Percentiles rank a stretch among this genome's conserved stretches.
phyloP scores from a whole-genome alignment of 495 filamentous ascomycete genomes.

The Thozetella sp. region DNA sequence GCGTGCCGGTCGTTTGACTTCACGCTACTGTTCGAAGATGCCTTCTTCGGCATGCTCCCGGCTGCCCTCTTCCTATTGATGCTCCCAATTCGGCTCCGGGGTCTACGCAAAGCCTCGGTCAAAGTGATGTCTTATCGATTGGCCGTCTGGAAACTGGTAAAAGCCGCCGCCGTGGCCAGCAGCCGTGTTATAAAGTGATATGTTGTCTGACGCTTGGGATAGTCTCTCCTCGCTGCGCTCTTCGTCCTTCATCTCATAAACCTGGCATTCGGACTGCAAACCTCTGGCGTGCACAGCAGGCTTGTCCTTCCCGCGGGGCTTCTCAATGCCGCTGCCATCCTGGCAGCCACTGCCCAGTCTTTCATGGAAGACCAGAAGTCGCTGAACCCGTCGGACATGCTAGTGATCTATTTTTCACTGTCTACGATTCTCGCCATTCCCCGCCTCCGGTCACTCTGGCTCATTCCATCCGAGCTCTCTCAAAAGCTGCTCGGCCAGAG shows the following conservation, averaged over 20 bases:
- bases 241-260: slow-evolving; percentile 27
- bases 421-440: slow-evolving; percentile 21
- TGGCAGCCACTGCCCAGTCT: slow-evolving; percentile 18
- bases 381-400: slow-evolving; percentile 26
- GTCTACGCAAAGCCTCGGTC: slow-evolving; percentile 20
- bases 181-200: too few species aligned
- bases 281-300: slow-evolving; percentile 12
- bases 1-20: slow-evolving; percentile 35
- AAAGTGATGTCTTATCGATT: slow-evolving; percentile 27
- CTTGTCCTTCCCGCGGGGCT: slow-evolving; percentile 15
- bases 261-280: slow-evolving; percentile 15
- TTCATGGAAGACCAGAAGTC: slow-evolving; percentile 36
- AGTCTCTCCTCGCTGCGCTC: slow-evolving; percentile 10
- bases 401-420: slow-evolving; percentile 33
- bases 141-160: slow-evolving; percentile 27
- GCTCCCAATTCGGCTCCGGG: slow-evolving; percentile 16
- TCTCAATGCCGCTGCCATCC: slow-evolving; percentile 9
- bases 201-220: too few species aligned
- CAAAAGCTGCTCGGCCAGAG: background rate
- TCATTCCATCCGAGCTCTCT: slow-evolving; percentile 8
- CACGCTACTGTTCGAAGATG: slow-evolving; percentile 36
- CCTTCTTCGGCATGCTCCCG: slow-evolving; percentile 25
- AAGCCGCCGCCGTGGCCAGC: background rate
- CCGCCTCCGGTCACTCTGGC: slow-evolving; percentile 30
- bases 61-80: slow-evolving; percentile 28